Conservation (phyloP, 2,329 filamentous ascomycete genomes). For the Pseudogymnoascus verrucosus region DNA sequence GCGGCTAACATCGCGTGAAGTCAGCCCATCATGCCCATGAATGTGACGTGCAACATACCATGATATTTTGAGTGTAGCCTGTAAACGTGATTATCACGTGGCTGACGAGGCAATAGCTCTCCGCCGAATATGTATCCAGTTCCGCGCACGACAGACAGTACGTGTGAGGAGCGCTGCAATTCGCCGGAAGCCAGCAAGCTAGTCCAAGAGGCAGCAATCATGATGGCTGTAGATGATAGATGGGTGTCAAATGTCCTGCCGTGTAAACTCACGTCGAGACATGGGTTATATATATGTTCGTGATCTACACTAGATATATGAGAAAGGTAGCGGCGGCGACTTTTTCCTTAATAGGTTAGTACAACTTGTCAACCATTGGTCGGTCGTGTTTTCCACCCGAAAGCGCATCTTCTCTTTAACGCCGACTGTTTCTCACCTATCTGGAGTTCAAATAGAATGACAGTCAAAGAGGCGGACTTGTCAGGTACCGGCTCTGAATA, state of each 20-base stretch:
- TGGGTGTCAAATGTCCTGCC: background rate
- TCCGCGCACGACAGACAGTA: slow-evolving; percentile 33
- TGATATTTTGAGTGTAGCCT: slow-evolving; percentile 26
- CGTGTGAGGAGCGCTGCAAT: slow-evolving; percentile 44
- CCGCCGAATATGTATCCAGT: slow-evolving; percentile 42
- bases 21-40: background rate
- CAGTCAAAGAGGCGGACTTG: too few relatives aligned
- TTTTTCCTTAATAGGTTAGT: too few relatives aligned
- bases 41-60: background rate
- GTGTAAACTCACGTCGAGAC: too few relatives aligned
- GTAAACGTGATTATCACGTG: slow-evolving; percentile 42
- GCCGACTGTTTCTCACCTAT: too few relatives aligned
- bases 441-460: too few relatives aligned
- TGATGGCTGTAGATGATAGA: background rate
- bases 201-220: slow-evolving; percentile 21
- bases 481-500: too few relatives aligned
- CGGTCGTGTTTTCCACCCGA: too few relatives aligned
- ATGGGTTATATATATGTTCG: too few relatives aligned
- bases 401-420: too few relatives aligned
- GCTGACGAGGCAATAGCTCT: slow-evolving; percentile 42
- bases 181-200: slow-evolving; percentile 21
- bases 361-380: too few relatives aligned
- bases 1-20: background rate
- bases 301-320: too few relatives aligned
- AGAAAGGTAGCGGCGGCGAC: too few relatives aligned